phyloP scores from a whole-genome alignment of 2,329 filamentous ascomycete genomes.

The Penicillium sp. region DNA sequence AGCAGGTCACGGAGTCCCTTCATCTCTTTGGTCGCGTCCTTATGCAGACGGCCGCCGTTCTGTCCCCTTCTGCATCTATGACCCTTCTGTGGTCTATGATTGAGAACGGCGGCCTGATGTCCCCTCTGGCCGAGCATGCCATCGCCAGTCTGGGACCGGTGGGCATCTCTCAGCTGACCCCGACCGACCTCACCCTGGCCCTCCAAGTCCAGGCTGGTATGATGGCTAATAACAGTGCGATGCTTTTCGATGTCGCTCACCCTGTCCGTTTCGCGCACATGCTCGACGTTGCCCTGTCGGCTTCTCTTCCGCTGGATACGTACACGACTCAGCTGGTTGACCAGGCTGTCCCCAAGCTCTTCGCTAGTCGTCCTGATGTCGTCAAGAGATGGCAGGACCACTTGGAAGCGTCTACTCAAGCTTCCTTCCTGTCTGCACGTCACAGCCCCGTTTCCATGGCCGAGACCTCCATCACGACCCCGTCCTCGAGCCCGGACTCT shows the following conservation, averaged over 20 bases:
- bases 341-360: conserved; percentile 54
- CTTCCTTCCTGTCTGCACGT: conserved; percentile 39
- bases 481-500: conserved; percentile 68
- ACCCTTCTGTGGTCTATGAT: conserved; percentile 61
- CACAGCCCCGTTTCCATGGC: conserved; percentile 38
- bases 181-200: conserved; percentile 52
- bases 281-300: conserved; percentile 54
- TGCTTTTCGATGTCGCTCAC: conserved; percentile 53
- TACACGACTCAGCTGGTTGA: conserved; percentile 56
- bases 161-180: conserved; percentile 53
- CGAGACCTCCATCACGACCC: conserved; percentile 50
- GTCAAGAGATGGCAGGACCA: conserved; percentile 57
- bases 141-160: conserved; percentile 58
- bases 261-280: conserved; percentile 59
- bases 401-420: conserved; percentile 44
- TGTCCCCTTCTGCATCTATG: conserved; percentile 54
- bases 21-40: conserved; percentile 62
- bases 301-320: conserved; percentile 51
- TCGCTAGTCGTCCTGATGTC: conserved; percentile 44
- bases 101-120: conserved; percentile 60
- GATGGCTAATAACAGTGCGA: conserved; percentile 37
- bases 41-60: conserved; percentile 48
- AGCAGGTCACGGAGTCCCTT: conserved; percentile 82
- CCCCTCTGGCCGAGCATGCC: conserved; percentile 56
- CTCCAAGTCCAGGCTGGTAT: conserved; percentile 57